Evolutionary conservation across 2,329 filamentous ascomycete species (phyloP), one percentile per base, ranked within the genome.

Genomic region (Trichophyton schoenleinii): DNA sequence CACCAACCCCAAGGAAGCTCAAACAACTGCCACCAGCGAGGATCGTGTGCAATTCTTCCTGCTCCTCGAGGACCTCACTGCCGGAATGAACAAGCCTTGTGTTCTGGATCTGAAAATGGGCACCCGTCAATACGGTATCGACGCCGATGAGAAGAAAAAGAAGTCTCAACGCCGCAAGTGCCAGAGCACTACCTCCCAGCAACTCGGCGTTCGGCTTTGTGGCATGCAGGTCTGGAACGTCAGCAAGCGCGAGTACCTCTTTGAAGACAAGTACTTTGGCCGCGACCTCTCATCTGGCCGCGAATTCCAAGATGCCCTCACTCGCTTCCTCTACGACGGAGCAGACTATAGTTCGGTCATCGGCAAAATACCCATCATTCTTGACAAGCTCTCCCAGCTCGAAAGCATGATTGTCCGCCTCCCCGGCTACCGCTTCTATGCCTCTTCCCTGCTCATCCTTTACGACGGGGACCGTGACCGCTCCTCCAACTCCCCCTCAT

Each of bases 91-190:
- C 71, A 86, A 88, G 58, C 94, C 94, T 3, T 97, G 94, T 74
- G 95, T 99, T 63, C 87, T 99, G 73, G 94, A 99, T 71, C 79
- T 99, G 64, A 99, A 99, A 72, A 99, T 99, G 94, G 94, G 94
- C 20, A 99, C 94, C 6, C 86, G 94, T 1, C 94, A 99, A 71
- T 97, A 96, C 71, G 94, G 94, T 6, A 85, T 97, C 11, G 91
- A 97, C 67, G 94, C 94, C 1, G 86, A 83, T 60, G 85, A 90
- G 49, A 95, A 95, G 78, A 99, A 99, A 74, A 89, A 91, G 69
- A 86, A 87, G 63, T 97, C 94, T 0, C 94, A 99, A 73, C 85
- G 89, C 62, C 86, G 89, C 67, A 99, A 99, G 74, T 97, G 94
- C 73, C 87, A 89, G 65, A 87, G 83, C 65, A 99, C 94, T 0